A percentile compares a stretch with the other conserved stretches of the same genome.
phyloP scores from a whole-genome alignment of 129 eudicot species.

The Flaveria linearis region DNA sequence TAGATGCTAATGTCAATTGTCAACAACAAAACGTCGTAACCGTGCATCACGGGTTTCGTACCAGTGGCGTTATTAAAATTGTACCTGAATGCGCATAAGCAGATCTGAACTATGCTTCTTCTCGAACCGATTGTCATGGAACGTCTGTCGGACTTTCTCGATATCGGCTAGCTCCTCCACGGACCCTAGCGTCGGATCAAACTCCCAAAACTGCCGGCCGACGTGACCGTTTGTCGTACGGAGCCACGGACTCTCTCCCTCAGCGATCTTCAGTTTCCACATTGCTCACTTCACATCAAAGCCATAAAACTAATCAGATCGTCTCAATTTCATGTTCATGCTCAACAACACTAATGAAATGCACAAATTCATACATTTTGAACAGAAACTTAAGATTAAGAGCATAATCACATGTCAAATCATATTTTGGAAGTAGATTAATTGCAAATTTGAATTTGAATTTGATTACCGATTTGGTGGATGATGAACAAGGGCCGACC shows the following conservation, averaged over 20 bases:
- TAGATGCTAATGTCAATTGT: background rate
- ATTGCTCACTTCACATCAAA: constrained; percentile 38
- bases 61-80: background rate
- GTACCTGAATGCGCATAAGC: constrained; percentile 87
- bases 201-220: constrained; percentile 89
- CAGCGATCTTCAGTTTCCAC: constrained; percentile 82
- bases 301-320: constrained; percentile 16
- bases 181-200: constrained; percentile 65
- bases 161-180: constrained; percentile 65
- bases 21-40: background rate
- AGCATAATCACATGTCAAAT: constrained; percentile 14
- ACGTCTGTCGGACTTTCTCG: constrained; percentile 58
- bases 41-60: background rate
- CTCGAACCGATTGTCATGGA: constrained; percentile 55
- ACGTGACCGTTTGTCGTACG: constrained; percentile 63
- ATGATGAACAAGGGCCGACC: constrained; percentile 11
- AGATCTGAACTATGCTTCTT: constrained; percentile 87
- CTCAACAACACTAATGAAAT: constrained; percentile 19
- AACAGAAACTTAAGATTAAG: background rate
- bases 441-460: constrained; percentile 19
- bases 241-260: constrained; percentile 79
- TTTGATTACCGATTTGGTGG: constrained; percentile 26
- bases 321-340: constrained; percentile 10
- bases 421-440: constrained; percentile 1
- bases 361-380: constrained; percentile 25